Evolutionary conservation across 768 basidiomycete species (phyloP).

Genomic region (Leccinum rimulosum): DNA sequence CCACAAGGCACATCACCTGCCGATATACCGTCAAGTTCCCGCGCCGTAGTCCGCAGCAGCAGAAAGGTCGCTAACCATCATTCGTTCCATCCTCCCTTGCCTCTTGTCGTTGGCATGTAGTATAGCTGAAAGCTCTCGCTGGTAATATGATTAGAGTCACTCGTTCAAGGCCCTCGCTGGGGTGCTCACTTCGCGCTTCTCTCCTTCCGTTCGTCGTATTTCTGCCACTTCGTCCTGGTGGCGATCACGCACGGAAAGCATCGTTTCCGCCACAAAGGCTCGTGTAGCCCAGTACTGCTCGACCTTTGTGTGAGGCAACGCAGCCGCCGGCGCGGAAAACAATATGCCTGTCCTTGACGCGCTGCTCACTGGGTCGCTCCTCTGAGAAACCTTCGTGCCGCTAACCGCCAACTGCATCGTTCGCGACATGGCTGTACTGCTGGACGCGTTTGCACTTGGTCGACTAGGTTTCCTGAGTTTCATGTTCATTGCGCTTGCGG

Average conservation of each 20-base stretch:
- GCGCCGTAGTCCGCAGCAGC: constrained; percentile 1
- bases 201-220: constrained; percentile 40
- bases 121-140: constrained; percentile 45
- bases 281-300: constrained; percentile 72
- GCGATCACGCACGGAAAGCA: constrained; percentile 46
- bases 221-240: constrained; percentile 51
- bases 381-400: constrained; percentile 3
- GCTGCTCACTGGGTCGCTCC: background rate
- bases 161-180: background rate
- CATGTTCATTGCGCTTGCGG: constrained; percentile 9
- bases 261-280: constrained; percentile 61
- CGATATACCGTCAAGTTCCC: constrained; percentile 14
- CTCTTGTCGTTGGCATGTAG: constrained; percentile 45
- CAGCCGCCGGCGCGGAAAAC: constrained; percentile 21
- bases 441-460: background rate
- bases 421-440: constrained; percentile 18
- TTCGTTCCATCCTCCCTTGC: constrained; percentile 47
- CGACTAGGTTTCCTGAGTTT: constrained; percentile 21
- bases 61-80: constrained; percentile 40
- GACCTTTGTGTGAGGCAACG: constrained; percentile 26
- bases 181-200: constrained; percentile 45
- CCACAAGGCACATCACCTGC: constrained; percentile 21
- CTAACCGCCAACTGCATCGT: constrained; percentile 31
- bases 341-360: constrained; percentile 8
- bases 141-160: background rate